Evolutionary conservation across 805 yeast species (phyloP).

Genomic region (Metschnikowia baotianmanensis): DNA sequence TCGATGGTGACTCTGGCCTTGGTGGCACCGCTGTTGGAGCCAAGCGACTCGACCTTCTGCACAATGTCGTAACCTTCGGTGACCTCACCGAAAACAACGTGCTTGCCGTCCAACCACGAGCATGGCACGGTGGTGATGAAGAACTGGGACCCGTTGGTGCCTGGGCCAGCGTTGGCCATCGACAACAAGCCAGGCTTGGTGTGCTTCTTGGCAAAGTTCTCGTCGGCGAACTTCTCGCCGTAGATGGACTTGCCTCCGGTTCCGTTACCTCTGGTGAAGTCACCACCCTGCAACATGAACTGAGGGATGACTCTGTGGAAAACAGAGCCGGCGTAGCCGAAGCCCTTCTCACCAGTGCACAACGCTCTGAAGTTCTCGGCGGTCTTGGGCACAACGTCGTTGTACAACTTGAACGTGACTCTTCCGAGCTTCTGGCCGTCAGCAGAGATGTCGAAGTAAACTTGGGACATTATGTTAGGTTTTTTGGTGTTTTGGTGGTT

Average conservation of each 20-base stretch:
- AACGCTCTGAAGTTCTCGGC: constrained; percentile 95
- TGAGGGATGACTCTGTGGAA: constrained; percentile 98
- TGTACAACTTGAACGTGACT: constrained; percentile 82
- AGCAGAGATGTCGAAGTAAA: constrained; percentile 79
- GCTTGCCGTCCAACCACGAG: constrained; percentile 92
- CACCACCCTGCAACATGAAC: constrained; percentile 95
- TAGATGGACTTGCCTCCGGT: constrained; percentile 91
- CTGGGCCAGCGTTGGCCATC: constrained; percentile 98
- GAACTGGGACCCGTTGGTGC: constrained; percentile 97
- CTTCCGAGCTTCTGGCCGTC: constrained; percentile 72
- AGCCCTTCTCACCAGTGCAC: constrained; percentile 93
- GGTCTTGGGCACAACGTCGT: constrained; percentile 92
- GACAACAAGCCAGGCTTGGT: constrained; percentile 84
- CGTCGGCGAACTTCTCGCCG: constrained; percentile 86
- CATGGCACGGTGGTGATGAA: constrained; percentile 88
- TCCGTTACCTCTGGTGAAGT: constrained; percentile 73
- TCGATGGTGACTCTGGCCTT: constrained; percentile 61
- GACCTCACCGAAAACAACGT: constrained; percentile 94
- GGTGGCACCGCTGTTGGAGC: constrained; percentile 68
- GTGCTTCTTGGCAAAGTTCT: constrained; percentile 75
- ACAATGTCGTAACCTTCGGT: constrained; percentile 81
- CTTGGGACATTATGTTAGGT: constrained; percentile 52
- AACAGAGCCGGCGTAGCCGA: constrained; percentile 77
- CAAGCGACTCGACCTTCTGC: constrained; percentile 76
- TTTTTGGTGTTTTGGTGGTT: not conserved